Percentiles rank a stretch among this genome's conserved stretches.
Evolutionary conservation across 169 alveolate genomes (phyloP).

Genomic region (Plasmodium knowlesi): DNA sequence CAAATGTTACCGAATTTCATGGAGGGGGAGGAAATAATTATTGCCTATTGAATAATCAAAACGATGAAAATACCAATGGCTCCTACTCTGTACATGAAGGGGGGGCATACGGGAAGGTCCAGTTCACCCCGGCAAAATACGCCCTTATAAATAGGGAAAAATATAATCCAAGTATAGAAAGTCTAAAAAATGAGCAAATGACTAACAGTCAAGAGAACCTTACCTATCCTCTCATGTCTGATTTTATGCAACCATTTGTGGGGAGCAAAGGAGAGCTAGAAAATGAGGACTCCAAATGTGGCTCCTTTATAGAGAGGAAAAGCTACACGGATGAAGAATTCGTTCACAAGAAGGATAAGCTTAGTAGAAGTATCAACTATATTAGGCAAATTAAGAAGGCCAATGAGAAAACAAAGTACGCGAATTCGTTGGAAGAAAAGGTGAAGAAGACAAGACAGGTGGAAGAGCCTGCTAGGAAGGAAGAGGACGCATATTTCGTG

Average conservation of each 20-base stretch:
- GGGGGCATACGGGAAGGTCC: not conserved
- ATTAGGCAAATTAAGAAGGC: not conserved
- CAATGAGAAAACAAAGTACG: not conserved
- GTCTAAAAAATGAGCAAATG: not conserved
- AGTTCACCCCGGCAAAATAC: not conserved
- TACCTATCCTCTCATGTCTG: not conserved
- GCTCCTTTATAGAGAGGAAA: not conserved
- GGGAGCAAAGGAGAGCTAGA: not conserved
- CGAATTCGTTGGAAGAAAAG: not conserved
- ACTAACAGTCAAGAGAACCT: not conserved
- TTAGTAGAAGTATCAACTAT: not conserved
- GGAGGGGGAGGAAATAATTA: not conserved
- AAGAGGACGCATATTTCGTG: not conserved
- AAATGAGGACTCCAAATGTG: not conserved
- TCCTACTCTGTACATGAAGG: not conserved
- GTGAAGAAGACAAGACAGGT: not conserved
- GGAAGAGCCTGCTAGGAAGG: not conserved
- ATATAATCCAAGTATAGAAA: not conserved
- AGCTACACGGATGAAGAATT: not conserved
- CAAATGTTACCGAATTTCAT: not conserved
- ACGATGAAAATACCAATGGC: not conserved
- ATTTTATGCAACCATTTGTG: not conserved
- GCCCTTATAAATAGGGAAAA: not conserved
- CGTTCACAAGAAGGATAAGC: not conserved
- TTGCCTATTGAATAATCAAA: not conserved